These are phyloP conservation scores for Macrolepiota albuminosa DNA, from an alignment of 768 basidiomycete species.

Conservation along the genomic window DNA sequence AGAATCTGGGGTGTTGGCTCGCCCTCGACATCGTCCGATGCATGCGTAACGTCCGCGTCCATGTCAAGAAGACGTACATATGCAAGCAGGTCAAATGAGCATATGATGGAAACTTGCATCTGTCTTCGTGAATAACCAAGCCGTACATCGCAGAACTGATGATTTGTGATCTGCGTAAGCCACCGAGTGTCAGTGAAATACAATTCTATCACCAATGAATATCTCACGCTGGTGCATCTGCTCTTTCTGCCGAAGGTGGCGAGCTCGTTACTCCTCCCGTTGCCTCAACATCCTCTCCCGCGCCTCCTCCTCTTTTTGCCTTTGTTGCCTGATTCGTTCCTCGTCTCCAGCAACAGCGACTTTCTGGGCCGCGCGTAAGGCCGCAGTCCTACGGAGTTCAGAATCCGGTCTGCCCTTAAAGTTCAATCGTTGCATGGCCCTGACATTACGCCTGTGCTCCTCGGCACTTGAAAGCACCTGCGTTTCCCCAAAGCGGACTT, in stretches of 20 bases:
- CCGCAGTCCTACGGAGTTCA: conserved; percentile 19
- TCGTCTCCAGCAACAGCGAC: conserved; percentile 10
- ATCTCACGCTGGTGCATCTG: conserved; percentile 24
- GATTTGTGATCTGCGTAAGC: conserved; percentile 49
- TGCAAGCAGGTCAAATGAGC: conserved; percentile 41
- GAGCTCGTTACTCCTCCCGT: conserved; percentile 12
- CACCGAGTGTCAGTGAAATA: neutral
- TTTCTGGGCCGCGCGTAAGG: conserved; percentile 18
- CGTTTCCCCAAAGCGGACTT: neutral
- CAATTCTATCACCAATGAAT: neutral
- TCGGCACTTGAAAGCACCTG: conserved; percentile 20
- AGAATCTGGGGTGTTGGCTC: neutral
- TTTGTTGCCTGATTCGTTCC: conserved; percentile 19
- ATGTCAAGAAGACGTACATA: conserved; percentile 39
- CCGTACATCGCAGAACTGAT: conserved; percentile 73
- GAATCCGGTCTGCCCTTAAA: conserved; percentile 17
- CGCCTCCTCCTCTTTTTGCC: conserved; percentile 34
- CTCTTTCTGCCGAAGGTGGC: conserved; percentile 35
- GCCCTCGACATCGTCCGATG: neutral
- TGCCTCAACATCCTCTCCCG: conserved; percentile 5
- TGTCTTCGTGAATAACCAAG: conserved; percentile 59
- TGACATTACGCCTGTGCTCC: conserved; percentile 1
- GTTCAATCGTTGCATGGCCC: conserved; percentile 30
- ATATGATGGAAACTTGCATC: conserved; percentile 52
- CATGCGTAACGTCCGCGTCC: neutral